Evolutionary conservation across 345 rosid species (phyloP).

Genomic region (Euphorbia pulcherrima): DNA sequence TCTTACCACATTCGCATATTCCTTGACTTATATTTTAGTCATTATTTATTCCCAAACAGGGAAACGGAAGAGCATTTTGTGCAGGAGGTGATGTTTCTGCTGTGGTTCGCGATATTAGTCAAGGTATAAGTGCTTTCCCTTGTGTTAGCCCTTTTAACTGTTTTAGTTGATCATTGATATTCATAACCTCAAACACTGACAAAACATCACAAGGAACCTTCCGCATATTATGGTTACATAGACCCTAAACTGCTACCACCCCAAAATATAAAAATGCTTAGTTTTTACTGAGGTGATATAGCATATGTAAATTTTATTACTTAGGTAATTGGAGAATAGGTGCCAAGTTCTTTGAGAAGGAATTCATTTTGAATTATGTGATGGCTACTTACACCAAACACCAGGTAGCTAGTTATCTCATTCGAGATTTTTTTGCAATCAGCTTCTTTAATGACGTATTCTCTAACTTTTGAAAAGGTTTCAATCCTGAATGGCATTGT

Average conservation of each 20-base stretch:
- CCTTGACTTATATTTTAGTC: neutral
- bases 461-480: slow-evolving; percentile 36
- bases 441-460: neutral
- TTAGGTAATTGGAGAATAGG: slow-evolving; percentile 58
- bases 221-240: neutral
- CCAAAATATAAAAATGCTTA: neutral
- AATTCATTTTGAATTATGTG: slow-evolving; percentile 54
- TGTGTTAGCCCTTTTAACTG: neutral
- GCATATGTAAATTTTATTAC: neutral
- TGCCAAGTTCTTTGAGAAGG: slow-evolving; percentile 45
- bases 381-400: slow-evolving; percentile 67
- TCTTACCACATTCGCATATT: neutral
- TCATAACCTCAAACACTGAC: neutral
- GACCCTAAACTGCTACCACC: neutral
- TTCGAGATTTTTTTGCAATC: neutral
- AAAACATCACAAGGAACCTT: neutral
- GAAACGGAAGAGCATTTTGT: slow-evolving; percentile 73
- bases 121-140: slow-evolving; percentile 29
- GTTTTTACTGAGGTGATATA: neutral
- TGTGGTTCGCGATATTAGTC: slow-evolving; percentile 40
- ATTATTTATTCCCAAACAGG: slow-evolving; percentile 31
- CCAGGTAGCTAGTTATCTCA: slow-evolving; percentile 41
- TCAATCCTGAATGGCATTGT: slow-evolving; percentile 76
- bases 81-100: slow-evolving; percentile 80
- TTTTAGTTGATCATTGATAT: neutral